Percentiles rank a stretch among this genome's conserved stretches.
Evolutionary conservation across 305 asterid genomes (phyloP).

Genomic region (Fraxinus greggii): DNA sequence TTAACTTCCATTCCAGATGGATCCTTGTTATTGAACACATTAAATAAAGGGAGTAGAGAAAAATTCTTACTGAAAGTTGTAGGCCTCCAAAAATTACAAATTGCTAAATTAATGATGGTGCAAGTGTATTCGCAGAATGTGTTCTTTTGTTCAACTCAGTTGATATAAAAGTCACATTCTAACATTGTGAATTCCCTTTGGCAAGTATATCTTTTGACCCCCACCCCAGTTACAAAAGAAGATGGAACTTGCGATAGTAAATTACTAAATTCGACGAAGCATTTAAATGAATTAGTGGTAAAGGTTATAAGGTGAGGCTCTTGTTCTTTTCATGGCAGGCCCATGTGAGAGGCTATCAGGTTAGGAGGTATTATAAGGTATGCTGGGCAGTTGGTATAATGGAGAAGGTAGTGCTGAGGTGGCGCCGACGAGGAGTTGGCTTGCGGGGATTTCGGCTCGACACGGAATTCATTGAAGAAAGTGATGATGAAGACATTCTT

Average conservation of each 20-base stretch:
- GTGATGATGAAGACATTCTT: slow-evolving; percentile 80
- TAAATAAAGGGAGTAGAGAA: neutral
- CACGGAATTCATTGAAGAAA: slow-evolving; percentile 47
- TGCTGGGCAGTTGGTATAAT: slow-evolving; percentile 93
- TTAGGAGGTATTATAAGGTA: slow-evolving; percentile 64
- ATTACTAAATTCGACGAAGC: neutral
- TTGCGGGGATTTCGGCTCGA: slow-evolving; percentile 72
- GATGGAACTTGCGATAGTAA: neutral
- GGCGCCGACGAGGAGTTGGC: slow-evolving; percentile 88
- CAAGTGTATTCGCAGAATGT: neutral
- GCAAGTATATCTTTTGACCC: neutral
- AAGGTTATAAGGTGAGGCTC: neutral
- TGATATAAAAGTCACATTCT: neutral
- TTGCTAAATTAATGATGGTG: neutral
- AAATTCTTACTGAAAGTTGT: neutral
- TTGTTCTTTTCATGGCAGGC: slow-evolving; percentile 57
- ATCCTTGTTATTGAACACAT: neutral
- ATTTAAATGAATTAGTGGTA: neutral
- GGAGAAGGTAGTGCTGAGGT: slow-evolving; percentile 84
- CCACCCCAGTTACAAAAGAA: neutral
- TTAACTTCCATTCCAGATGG: neutral
- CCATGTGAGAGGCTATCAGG: slow-evolving; percentile 96
- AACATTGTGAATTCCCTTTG: neutral
- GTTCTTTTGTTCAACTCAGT: neutral
- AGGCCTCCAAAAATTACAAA: neutral